Conservation (phyloP, 1,284 basidiomycete genomes). For the Fomitopsis betulina region DNA sequence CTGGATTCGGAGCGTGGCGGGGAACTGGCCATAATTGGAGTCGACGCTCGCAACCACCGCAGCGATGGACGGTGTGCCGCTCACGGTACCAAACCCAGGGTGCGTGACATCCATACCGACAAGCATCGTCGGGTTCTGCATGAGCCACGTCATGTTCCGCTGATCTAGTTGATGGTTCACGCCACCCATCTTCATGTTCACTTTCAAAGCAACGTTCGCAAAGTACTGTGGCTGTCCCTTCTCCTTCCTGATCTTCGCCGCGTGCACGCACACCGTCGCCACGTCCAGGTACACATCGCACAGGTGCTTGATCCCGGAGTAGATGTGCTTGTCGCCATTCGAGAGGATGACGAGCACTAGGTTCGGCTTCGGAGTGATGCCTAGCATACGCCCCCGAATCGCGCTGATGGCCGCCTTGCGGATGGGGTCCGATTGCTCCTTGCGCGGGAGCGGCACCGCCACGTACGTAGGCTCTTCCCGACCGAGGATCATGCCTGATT, state of each 20-base stretch:
- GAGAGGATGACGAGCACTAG: slow-evolving; percentile 52
- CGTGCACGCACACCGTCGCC: slow-evolving; percentile 65
- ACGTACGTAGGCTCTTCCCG: slow-evolving; percentile 21
- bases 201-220: slow-evolving; percentile 73
- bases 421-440: slow-evolving; percentile 41
- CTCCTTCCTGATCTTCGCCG: slow-evolving; percentile 56
- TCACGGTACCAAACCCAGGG: slow-evolving; percentile 62
- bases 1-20: slow-evolving; percentile 69
- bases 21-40: slow-evolving; percentile 59
- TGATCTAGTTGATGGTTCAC: slow-evolving; percentile 63
- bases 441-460: slow-evolving; percentile 40
- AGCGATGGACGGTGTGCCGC: slow-evolving; percentile 71
- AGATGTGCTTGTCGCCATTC: slow-evolving; percentile 62
- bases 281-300: slow-evolving; percentile 64
- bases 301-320: slow-evolving; percentile 66
- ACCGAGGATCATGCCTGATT: slow-evolving; percentile 53
- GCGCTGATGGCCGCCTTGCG: slow-evolving; percentile 38
- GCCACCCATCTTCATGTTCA: slow-evolving; percentile 80
- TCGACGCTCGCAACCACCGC: slow-evolving; percentile 77
- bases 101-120: slow-evolving; percentile 85
- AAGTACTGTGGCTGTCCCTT: slow-evolving; percentile 66
- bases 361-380: slow-evolving; percentile 27
- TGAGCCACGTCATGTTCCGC: slow-evolving; percentile 47
- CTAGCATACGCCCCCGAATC: slow-evolving; percentile 28
- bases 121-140: slow-evolving; percentile 60